These are phyloP conservation scores for Shiraia bambusicola DNA, from an alignment of 2,329 filamentous ascomycete species.

Conservation along the genomic window DNA sequence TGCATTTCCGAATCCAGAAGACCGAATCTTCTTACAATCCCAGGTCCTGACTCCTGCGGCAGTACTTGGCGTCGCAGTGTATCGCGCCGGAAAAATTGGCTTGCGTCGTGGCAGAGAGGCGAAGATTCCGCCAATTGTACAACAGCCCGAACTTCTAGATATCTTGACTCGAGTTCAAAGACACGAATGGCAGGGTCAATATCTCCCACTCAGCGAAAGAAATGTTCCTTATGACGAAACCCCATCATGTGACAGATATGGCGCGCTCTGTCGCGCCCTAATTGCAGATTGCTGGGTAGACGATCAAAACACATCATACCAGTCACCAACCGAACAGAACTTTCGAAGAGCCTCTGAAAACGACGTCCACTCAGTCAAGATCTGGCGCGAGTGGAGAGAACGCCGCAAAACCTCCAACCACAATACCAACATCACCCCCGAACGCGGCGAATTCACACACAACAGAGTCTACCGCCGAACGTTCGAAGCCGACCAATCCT, in stretches of 20 bases:
- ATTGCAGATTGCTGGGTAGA: slow-evolving; percentile 4
- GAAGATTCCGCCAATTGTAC: too few species aligned
- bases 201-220: too few species aligned
- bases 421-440: too few species aligned
- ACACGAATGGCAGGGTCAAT: too few species aligned
- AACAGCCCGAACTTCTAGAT: too few species aligned
- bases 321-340: background rate
- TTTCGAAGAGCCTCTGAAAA: slow-evolving; percentile 4
- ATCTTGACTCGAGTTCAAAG: too few species aligned
- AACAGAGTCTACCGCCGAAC: too few species aligned
- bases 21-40: background rate
- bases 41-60: background rate
- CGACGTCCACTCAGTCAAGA: slow-evolving; percentile 2
- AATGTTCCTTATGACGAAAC: too few species aligned
- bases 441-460: too few species aligned
- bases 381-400: slow-evolving; percentile 8
- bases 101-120: too few species aligned
- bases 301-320: background rate
- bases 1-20: background rate
- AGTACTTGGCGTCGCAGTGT: slow-evolving; percentile 1
- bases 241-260: background rate
- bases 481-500: too few species aligned
- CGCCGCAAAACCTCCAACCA: background rate
- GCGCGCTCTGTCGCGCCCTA: slow-evolving; percentile 7
- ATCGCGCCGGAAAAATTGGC: too few species aligned